These are phyloP conservation scores for Beta corolliflora DNA, from an alignment of 179 eudicot species.

Conservation along the genomic window DNA sequence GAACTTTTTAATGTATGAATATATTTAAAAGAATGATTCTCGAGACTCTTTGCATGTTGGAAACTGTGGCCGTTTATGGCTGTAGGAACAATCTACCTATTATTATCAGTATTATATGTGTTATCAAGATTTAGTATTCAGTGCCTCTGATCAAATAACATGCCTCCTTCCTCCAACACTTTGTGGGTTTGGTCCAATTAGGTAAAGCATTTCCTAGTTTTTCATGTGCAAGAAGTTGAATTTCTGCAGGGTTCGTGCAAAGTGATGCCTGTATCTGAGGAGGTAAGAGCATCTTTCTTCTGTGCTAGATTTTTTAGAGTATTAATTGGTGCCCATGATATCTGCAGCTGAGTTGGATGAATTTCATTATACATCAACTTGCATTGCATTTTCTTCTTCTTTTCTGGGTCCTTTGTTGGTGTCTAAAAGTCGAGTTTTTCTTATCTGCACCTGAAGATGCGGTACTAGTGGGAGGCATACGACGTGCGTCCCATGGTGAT, in stretches of 20 bases:
- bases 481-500: constrained; percentile 29
- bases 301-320: not conserved
- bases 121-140: constrained; percentile 6
- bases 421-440: not conserved
- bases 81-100: constrained; percentile 1
- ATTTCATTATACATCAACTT: constrained; percentile 17
- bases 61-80: constrained; percentile 12
- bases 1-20: constrained; percentile 18
- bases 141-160: constrained; percentile 17
- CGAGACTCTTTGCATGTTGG: constrained; percentile 18
- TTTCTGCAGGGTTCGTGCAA: constrained; percentile 24
- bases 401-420: constrained; percentile 7
- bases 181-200: constrained; percentile 18
- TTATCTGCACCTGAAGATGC: constrained; percentile 23
- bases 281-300: constrained; percentile 16
- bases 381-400: not conserved
- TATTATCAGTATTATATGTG: constrained; percentile 19
- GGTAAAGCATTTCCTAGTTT: not conserved
- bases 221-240: constrained; percentile 18
- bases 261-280: constrained; percentile 14
- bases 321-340: not conserved
- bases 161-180: not conserved
- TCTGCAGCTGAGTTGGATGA: constrained; percentile 13
- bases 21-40: not conserved
- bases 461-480: constrained; percentile 20